phyloP scores from a whole-genome alignment of 2,329 filamentous ascomycete species.

The Clarireedia hainanense region DNA sequence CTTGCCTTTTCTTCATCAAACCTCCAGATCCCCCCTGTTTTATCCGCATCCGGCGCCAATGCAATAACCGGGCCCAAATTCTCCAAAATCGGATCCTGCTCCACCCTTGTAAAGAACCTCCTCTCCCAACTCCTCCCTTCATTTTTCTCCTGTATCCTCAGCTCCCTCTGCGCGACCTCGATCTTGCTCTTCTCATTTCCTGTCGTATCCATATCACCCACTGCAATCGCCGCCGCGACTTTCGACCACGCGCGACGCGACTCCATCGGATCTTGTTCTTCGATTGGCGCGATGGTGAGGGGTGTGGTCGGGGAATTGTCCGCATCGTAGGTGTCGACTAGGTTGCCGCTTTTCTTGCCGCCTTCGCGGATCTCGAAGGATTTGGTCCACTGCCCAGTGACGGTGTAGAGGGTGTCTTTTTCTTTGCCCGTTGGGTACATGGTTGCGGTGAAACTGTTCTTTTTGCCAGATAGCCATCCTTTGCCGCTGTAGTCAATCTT shows the following conservation, averaged over 20 bases:
- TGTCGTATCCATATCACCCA: slow-evolving; percentile 77
- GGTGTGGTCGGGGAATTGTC: slow-evolving; percentile 51
- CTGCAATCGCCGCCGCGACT: slow-evolving; percentile 72
- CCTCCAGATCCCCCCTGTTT: slow-evolving; percentile 64
- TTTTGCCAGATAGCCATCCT: slow-evolving; percentile 92
- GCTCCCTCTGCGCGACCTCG: slow-evolving; percentile 76
- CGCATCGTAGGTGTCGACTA: slow-evolving; percentile 56
- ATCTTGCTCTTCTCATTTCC: slow-evolving; percentile 78
- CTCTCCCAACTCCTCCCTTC: slow-evolving; percentile 73
- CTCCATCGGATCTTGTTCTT: slow-evolving; percentile 80
- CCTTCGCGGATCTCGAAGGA: slow-evolving; percentile 70
- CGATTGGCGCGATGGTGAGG: slow-evolving; percentile 62
- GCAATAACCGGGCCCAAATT: slow-evolving; percentile 35
- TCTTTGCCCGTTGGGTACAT: slow-evolving; percentile 64
- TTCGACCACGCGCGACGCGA: slow-evolving; percentile 81
- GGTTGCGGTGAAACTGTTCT: slow-evolving; percentile 76
- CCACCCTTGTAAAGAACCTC: slow-evolving; percentile 63
- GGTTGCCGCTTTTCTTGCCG: slow-evolving; percentile 41
- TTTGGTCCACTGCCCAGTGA: slow-evolving; percentile 86
- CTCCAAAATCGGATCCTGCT: slow-evolving; percentile 37
- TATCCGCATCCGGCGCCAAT: slow-evolving; percentile 42
- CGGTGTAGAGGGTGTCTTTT: slow-evolving; percentile 70
- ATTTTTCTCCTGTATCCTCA: slow-evolving; percentile 65
- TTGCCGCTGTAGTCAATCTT: slow-evolving; percentile 91
- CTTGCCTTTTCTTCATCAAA: slow-evolving; percentile 45